Base-by-base conservation (phyloP, 2,329 filamentous ascomycete genomes). In the Penicillium palitans region DNA sequence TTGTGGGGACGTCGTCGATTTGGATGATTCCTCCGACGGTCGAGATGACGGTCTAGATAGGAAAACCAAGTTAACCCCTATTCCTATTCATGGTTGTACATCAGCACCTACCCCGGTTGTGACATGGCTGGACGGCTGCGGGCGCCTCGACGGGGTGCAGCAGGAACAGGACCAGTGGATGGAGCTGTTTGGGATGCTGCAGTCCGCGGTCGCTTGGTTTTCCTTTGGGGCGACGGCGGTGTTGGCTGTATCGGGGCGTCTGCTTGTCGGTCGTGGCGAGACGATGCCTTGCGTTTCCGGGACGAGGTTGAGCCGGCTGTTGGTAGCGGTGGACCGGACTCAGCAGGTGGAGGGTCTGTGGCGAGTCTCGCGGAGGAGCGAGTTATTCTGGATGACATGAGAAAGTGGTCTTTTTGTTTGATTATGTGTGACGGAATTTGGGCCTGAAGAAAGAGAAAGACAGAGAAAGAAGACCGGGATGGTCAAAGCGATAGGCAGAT, bases 331-430 rank as follows among this genome's bases (percentile, higher is more conserved):
- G 71, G 62, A 72, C 68, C 63, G 73, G 72, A 60, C 78, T 65
- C 70, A 68, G 76, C 70, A 68, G 79, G 72, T 66, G 79, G 70
- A 64, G 77, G 71, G 67, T 82, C 83, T 79, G 90, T 89, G 81
- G 90, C 90, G 85, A 91, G 88, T 83, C 92, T 92, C 81, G 93
- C 90, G 78, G 93, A 89, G 72, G 93, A 95, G 83, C 93, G 91
- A 83, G 93, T 97, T 72, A 95, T 88, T 90, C 93, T 97, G 85
- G 87, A 82, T 86, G 90, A 91, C 92, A 96, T 97, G 87, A 93
- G 90, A 88, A 81, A 75, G 64, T 73, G 72, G 66, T 69, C 72
- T 73, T 64, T 69, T 71, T 72, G 63, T 61, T 52, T 25, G 52
- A 47, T 24, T 24, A 33, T 51, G 51, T 33, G 51, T 56, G 56